Conservation (phyloP, 805 yeast species). For the Priceomyces haplophilus region DNA sequence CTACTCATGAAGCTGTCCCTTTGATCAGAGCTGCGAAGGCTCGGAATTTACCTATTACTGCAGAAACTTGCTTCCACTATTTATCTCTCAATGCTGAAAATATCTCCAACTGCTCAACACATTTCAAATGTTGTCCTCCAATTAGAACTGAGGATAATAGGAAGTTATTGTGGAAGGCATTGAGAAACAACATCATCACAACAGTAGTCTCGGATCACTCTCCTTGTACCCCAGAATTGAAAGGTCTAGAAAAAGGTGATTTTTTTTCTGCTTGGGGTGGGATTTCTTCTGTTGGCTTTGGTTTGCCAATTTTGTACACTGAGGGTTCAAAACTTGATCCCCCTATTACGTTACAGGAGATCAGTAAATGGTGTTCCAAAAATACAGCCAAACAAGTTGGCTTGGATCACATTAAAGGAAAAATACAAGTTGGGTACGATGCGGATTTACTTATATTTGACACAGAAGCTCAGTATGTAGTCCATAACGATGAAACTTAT, state of each 20-base stretch:
- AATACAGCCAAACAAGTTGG: slow-evolving; percentile 90
- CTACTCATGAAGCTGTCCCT: slow-evolving; percentile 82
- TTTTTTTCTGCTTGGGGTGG: slow-evolving; percentile 97
- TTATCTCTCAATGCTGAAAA: slow-evolving; percentile 73
- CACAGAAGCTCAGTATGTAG: slow-evolving; percentile 47
- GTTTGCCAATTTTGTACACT: slow-evolving; percentile 77
- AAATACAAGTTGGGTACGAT: slow-evolving; percentile 69
- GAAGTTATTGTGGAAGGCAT: slow-evolving; percentile 72
- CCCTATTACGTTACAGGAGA: slow-evolving; percentile 55
- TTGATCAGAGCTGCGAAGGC: slow-evolving; percentile 62
- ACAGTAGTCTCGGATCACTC: slow-evolving; percentile 95
- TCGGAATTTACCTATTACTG: slow-evolving; percentile 61
- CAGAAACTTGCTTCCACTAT: slow-evolving; percentile 95
- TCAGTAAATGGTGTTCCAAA: slow-evolving; percentile 73
- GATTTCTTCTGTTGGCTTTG: slow-evolving; percentile 87
- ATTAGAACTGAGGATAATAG: slow-evolving; percentile 76
- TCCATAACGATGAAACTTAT: slow-evolving; percentile 53
- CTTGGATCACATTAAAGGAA: slow-evolving; percentile 67
- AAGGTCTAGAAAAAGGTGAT: slow-evolving; percentile 78
- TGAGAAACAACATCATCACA: slow-evolving; percentile 60
- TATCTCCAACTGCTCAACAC: slow-evolving; percentile 75
- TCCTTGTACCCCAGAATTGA: slow-evolving; percentile 91
- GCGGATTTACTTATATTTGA: slow-evolving; percentile 89
- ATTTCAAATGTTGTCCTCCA: slow-evolving; percentile 94
- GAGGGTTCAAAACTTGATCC: slow-evolving; percentile 57